A percentile compares a stretch with the other conserved stretches of the same genome.
These are phyloP conservation scores for Calonectria pauciramosa DNA, from an alignment of 2,329 filamentous ascomycete species.

Conservation along the genomic window DNA sequence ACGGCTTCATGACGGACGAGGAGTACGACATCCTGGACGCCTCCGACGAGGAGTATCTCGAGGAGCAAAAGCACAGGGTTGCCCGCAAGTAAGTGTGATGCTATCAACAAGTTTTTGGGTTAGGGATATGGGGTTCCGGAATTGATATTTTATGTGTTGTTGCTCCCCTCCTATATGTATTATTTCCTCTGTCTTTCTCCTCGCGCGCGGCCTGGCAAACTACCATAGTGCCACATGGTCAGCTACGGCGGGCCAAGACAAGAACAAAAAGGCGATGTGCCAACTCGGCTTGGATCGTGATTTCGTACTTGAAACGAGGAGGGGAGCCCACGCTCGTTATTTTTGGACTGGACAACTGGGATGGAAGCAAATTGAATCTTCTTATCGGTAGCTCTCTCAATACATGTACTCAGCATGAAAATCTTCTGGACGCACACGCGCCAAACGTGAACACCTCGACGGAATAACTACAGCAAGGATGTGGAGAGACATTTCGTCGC, in stretches of 20 bases:
- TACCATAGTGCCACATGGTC: slow-evolving; percentile 15
- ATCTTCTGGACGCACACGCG: not conserved
- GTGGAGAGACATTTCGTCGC: not conserved
- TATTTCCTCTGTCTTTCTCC: slow-evolving; percentile 42
- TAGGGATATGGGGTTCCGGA: slow-evolving; percentile 41
- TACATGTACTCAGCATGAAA: slow-evolving; percentile 24
- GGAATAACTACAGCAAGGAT: not conserved
- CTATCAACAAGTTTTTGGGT: slow-evolving; percentile 32
- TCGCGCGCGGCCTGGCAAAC: slow-evolving; percentile 21
- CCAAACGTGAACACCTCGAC: not conserved
- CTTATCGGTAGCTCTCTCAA: slow-evolving; percentile 22
- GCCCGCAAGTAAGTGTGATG: slow-evolving; percentile 51
- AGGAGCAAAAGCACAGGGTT: slow-evolving; percentile 64
- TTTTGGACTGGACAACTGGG: slow-evolving; percentile 39
- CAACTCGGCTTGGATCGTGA: slow-evolving; percentile 29
- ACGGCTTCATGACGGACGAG: slow-evolving; percentile 94
- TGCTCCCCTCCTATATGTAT: slow-evolving; percentile 40
- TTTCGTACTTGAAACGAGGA: slow-evolving; percentile 31
- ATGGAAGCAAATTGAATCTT: slow-evolving; percentile 42
- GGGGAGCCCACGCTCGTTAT: slow-evolving; percentile 45
- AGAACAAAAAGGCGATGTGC: slow-evolving; percentile 18
- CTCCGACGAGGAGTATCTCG: slow-evolving; percentile 86
- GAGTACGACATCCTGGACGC: slow-evolving; percentile 98
- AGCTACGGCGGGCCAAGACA: slow-evolving; percentile 20
- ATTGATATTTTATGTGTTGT: slow-evolving; percentile 33